Conservation (phyloP, 1,284 basidiomycete genomes). For the Heliocybe sulcata region DNA sequence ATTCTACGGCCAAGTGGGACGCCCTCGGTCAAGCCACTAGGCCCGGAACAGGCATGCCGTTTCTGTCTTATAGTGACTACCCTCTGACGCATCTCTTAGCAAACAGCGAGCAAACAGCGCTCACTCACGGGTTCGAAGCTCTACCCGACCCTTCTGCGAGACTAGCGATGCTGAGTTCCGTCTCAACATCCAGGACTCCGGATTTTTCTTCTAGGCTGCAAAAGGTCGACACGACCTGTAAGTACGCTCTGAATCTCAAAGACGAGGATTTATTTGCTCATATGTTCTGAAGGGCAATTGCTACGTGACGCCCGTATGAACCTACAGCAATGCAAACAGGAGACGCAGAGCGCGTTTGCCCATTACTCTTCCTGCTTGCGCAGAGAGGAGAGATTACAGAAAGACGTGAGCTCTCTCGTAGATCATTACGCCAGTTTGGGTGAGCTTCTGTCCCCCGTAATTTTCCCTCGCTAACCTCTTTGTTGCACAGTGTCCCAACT, state of each 20-base stretch:
- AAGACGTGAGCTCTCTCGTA: slow-evolving; percentile 55
- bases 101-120: not conserved
- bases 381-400: slow-evolving; percentile 54
- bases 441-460: slow-evolving; percentile 22
- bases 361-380: slow-evolving; percentile 64
- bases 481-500: slow-evolving; percentile 1
- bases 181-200: not conserved
- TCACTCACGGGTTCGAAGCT: not conserved
- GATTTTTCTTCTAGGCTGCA: not conserved
- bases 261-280: not conserved
- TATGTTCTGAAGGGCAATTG: slow-evolving; percentile 23
- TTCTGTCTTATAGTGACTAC: slow-evolving; percentile 9
- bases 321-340: slow-evolving; percentile 51
- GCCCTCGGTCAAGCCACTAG: slow-evolving; percentile 8
- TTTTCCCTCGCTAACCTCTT: slow-evolving; percentile 1
- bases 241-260: not conserved
- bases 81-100: slow-evolving; percentile 2
- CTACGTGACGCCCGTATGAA: slow-evolving; percentile 31
- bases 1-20: slow-evolving; percentile 11
- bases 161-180: not conserved
- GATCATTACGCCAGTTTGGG: slow-evolving; percentile 65
- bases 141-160: not conserved
- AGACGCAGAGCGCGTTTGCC: slow-evolving; percentile 64
- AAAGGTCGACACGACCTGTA: slow-evolving; percentile 12
- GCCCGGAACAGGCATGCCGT: not conserved